phyloP scores from a whole-genome alignment of 2,329 filamentous ascomycete species.

The Ceratocystis papillata region DNA sequence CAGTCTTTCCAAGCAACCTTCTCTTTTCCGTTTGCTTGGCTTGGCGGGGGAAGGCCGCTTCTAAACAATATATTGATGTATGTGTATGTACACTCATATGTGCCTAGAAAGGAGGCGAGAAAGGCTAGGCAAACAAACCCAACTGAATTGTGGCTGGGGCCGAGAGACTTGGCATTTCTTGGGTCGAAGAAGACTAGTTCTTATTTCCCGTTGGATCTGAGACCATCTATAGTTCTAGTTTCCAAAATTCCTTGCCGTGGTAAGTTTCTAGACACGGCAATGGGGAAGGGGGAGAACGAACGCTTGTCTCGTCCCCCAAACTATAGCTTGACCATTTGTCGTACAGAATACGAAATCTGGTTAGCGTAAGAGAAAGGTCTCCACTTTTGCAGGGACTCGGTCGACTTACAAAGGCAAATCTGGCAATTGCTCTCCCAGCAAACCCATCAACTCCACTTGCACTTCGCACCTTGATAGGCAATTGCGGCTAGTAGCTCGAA shows the following conservation, averaged over 20 bases:
- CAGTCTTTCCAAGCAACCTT: background rate
- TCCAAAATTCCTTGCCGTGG: background rate
- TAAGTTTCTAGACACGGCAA: background rate
- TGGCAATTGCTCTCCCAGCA: background rate
- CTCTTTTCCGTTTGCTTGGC: background rate
- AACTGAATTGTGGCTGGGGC: background rate
- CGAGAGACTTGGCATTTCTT: background rate
- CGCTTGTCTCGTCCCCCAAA: too few relatives aligned
- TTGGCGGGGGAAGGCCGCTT: background rate
- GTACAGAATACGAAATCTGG: constrained; percentile 1
- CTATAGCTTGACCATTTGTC: background rate
- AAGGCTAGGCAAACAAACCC: background rate
- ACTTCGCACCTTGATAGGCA: background rate
- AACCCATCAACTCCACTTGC: background rate
- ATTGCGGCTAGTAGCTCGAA: background rate
- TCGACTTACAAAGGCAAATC: background rate
- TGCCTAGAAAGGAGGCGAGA: background rate
- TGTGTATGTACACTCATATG: background rate
- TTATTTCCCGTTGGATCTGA: background rate
- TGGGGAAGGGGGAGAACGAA: too few relatives aligned
- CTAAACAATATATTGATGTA: background rate
- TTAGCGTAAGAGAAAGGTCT: background rate
- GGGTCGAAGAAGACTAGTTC: background rate
- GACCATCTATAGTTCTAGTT: background rate
- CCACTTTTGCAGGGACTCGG: constrained; percentile 2